A percentile compares a stretch with the other conserved stretches of the same genome.
phyloP scores from a whole-genome alignment of 2,329 filamentous ascomycete genomes.

The Aspergillus terreus region DNA sequence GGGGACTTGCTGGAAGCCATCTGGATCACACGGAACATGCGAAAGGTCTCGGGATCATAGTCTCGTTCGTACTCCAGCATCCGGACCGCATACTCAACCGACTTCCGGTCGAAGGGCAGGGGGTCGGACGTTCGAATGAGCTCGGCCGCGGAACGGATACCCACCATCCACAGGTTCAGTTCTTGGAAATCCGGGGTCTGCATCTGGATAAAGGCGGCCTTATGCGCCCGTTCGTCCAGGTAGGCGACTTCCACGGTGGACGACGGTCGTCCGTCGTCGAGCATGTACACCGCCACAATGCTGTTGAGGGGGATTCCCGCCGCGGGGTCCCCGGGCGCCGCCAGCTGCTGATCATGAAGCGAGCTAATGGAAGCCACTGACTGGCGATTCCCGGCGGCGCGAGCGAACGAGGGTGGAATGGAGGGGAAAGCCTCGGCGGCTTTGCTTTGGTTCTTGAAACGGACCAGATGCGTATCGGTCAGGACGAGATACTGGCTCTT shows the following conservation, averaged over 20 bases:
- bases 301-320: conserved; percentile 58
- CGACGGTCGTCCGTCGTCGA: conserved; percentile 64
- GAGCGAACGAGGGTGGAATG: conserved; percentile 41
- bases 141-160: conserved; percentile 58
- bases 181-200: conserved; percentile 63
- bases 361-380: conserved; percentile 59
- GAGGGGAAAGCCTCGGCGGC: conserved; percentile 61
- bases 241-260: conserved; percentile 66
- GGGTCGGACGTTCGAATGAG: conserved; percentile 51
- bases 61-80: conserved; percentile 64
- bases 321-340: conserved; percentile 53
- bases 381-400: conserved; percentile 50
- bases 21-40: conserved; percentile 66
- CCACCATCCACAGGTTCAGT: conserved; percentile 61
- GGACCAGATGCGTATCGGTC: conserved; percentile 64
- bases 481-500: conserved; percentile 70
- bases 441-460: conserved; percentile 65
- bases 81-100: conserved; percentile 60
- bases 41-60: conserved; percentile 65
- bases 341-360: conserved; percentile 58
- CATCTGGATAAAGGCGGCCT: conserved; percentile 60
- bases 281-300: conserved; percentile 63
- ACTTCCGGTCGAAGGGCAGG: conserved; percentile 53
- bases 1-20: conserved; percentile 55
- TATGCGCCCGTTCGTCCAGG: conserved; percentile 60